Conservation (phyloP, 2,329 filamentous ascomycete species). For the Beauveria rudraprayagi region DNA sequence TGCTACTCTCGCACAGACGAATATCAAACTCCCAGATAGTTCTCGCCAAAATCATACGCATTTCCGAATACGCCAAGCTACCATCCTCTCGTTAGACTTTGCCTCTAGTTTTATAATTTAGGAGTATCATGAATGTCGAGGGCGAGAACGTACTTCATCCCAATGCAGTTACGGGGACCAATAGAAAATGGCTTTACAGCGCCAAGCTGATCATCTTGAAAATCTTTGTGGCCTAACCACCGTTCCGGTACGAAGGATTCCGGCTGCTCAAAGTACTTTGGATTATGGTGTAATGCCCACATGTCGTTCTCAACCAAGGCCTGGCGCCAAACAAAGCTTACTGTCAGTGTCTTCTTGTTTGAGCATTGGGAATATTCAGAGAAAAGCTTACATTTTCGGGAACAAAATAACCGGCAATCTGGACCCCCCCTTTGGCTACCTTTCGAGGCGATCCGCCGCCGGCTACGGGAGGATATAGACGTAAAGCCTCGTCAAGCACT, state of each 20-base stretch:
- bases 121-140: background rate
- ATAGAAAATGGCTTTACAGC: conserved; percentile 22
- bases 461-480: conserved; percentile 25
- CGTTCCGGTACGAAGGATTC: conserved; percentile 30
- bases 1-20: background rate
- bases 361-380: background rate
- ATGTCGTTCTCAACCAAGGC: conserved; percentile 27
- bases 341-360: background rate
- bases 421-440: conserved; percentile 23
- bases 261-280: conserved; percentile 24
- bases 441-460: conserved; percentile 18
- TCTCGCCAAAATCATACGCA: conserved; percentile 2
- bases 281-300: conserved; percentile 26
- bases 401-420: conserved; percentile 14
- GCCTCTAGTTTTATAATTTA: too few relatives aligned
- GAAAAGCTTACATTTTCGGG: background rate
- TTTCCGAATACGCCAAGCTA: conserved; percentile 3
- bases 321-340: conserved; percentile 23
- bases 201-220: conserved; percentile 17
- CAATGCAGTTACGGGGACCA: conserved; percentile 25
- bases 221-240: conserved; percentile 22
- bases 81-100: too few relatives aligned
- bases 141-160: conserved; percentile 8
- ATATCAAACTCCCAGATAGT: background rate
- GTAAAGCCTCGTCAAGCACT: conserved; percentile 33